These are phyloP conservation scores for Coemansia aciculifera DNA, from an alignment of 192 early-diverging fungal species.

Conservation along the genomic window DNA sequence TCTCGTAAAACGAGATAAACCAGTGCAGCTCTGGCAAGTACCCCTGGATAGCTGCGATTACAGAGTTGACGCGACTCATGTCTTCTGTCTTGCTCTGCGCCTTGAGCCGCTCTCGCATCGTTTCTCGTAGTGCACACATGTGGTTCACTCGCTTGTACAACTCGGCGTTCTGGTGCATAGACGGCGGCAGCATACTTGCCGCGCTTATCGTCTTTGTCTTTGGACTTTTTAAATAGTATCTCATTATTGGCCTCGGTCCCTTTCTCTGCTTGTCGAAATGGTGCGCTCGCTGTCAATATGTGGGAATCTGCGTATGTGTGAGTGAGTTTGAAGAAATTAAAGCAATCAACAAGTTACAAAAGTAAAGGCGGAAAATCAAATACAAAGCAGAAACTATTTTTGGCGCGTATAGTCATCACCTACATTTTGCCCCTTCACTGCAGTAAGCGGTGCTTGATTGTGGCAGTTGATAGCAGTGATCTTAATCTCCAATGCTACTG, in stretches of 20 bases:
- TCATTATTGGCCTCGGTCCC: conserved; percentile 15
- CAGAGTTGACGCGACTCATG: conserved; percentile 22
- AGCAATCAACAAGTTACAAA: not conserved
- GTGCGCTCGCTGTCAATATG: not conserved
- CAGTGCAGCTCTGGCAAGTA: conserved; percentile 52
- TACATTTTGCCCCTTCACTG: not conserved
- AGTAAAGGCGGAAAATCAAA: not conserved
- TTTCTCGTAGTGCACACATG: conserved; percentile 47
- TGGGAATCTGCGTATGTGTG: not conserved
- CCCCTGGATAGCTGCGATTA: conserved; percentile 32
- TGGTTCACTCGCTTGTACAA: conserved; percentile 40
- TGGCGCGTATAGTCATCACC: not conserved
- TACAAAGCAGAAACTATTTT: not conserved
- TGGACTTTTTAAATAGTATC: conserved; percentile 43
- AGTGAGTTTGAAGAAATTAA: not conserved
- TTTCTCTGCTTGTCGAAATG: not conserved
- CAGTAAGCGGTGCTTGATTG: not conserved
- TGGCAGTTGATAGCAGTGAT: not conserved
- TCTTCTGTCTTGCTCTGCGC: conserved; percentile 47
- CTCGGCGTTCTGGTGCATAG: conserved; percentile 50
- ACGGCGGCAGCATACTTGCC: conserved; percentile 30
- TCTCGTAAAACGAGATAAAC: conserved; percentile 42
- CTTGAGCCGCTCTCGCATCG: conserved; percentile 51
- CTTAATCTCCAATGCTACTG: not conserved
- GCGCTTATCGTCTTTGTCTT: conserved; percentile 46